These are phyloP conservation scores for Misopates orontium DNA, from an alignment of 257 asterid genomes.

Conservation along the genomic window DNA sequence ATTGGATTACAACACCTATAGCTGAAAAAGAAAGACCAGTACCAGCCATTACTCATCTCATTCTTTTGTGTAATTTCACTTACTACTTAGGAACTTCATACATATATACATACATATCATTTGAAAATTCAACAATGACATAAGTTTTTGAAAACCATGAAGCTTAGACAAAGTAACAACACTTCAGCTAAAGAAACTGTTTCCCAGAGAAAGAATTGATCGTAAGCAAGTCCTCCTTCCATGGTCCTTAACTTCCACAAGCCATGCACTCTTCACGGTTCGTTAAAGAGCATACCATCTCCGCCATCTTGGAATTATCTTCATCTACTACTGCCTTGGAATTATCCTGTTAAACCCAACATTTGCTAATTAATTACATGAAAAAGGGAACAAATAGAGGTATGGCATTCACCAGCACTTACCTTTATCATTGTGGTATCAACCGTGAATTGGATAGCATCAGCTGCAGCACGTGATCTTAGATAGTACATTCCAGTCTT, in stretches of 20 bases:
- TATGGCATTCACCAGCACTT: background rate
- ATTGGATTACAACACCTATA: no score
- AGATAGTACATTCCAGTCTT: conserved; percentile 97
- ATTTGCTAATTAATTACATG: background rate
- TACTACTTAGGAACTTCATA: no score
- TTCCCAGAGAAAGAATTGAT: no score
- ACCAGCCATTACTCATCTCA: no score
- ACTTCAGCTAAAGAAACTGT: no score
- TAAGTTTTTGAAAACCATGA: no score
- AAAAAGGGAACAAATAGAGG: background rate
- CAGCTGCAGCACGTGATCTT: conserved; percentile 92
- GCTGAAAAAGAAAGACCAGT: no score
- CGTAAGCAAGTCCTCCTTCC: no score
- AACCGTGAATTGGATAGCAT: conserved; percentile 91
- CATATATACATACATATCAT: no score
- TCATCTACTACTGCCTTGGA: conserved; percentile 41
- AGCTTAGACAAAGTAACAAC: no score
- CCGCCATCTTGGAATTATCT: conserved; percentile 60
- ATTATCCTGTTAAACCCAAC: conserved; percentile 38
- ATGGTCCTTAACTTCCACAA: conserved; percentile 83
- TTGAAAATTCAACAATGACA: no score
- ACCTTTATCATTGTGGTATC: conserved; percentile 79
- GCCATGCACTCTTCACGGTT: conserved; percentile 87
- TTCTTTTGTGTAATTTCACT: no score
- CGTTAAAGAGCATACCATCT: conserved; percentile 75